Evolutionary conservation across 2,329 filamentous ascomycete genomes (phyloP).

Genomic region (Aspergillus pseudoglaucus): DNA sequence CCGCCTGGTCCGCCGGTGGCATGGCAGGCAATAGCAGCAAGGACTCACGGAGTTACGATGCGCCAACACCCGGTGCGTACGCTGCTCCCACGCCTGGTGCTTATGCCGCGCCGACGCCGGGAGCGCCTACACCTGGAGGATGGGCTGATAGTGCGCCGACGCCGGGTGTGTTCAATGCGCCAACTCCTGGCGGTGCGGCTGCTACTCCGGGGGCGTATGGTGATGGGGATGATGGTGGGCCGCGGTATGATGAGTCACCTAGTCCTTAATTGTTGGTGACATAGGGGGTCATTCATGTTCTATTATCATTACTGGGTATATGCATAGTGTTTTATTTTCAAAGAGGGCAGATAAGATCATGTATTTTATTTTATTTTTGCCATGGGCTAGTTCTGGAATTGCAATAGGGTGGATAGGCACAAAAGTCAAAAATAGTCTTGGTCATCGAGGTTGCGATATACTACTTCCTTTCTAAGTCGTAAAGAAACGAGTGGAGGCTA

Average conservation of each 20-base stretch:
- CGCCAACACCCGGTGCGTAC: conserved; percentile 66
- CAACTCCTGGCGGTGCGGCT: conserved; percentile 35
- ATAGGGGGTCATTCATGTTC: background rate
- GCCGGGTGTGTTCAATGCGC: conserved; percentile 41
- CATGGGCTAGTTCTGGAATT: too few relatives aligned
- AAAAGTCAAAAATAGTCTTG: too few relatives aligned
- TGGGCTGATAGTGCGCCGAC: conserved; percentile 42
- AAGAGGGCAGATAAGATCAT: too few relatives aligned
- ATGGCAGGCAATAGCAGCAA: conserved; percentile 19
- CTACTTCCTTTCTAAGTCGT: too few relatives aligned
- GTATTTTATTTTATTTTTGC: too few relatives aligned
- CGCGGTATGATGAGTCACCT: conserved; percentile 39
- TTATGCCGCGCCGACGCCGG: conserved; percentile 60
- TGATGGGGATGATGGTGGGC: conserved; percentile 34
- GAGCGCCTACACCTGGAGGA: conserved; percentile 48
- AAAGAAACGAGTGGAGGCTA: too few relatives aligned
- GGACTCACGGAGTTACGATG: conserved; percentile 54
- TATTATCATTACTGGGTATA: background rate
- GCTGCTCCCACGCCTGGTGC: conserved; percentile 61
- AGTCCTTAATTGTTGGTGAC: conserved; percentile 26
- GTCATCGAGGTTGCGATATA: too few relatives aligned
- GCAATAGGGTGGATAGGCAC: too few relatives aligned
- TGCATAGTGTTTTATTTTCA: background rate
- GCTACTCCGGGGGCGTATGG: conserved; percentile 34
- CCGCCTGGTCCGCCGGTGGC: conserved; percentile 35